Base-by-base conservation (phyloP, 306 rosid genomes). In the Lathyrus tuberosus region DNA sequence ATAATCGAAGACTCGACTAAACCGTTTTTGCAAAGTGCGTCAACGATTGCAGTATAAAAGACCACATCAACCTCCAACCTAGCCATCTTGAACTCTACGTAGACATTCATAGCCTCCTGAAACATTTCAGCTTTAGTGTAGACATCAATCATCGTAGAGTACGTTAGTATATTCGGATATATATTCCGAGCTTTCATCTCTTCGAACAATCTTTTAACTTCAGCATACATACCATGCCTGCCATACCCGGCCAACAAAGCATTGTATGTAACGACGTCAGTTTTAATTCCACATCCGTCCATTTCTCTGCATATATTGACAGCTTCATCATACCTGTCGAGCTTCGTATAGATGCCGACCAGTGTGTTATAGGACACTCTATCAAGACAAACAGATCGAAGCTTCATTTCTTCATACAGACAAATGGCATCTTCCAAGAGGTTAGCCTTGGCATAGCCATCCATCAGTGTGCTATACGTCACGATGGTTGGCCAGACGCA, bases 221-320 rank as follows among this genome's bases (percentile, higher is more conserved):
- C 89, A 18, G 76, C 79, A 70, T 81, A 87, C 84, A 73, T 88
- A 61, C 86, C 86, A 20, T 88, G 91, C 78, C 85, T 94, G 57
- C 98, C 98, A 77, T 84, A 91, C 26, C 99, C 99, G 49, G 81
- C 90, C 10, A 94, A 80, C 61, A 94, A 91, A 31, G 97, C 91
- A 79, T 94, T 94, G 73, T 85, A 94, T 5, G 95, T 90, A 8
- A 91, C 97, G 26, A 80, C 88, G 43, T 87, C 97, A 71, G 80
- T 88, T 47, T 17, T 76, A 16, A 90, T 78, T 56, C 98, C 96
- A 73, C 87, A 82, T 54, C 64, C 63, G 80, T 87, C 95, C 98
- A 94, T 94, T 85, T 90, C 95, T 79, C 56, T 76, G 79, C 90
- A 87, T 26, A 74, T 81, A 22, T 66, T 63, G 71, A 82, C 4